phyloP scores from a whole-genome alignment of 345 rosid genomes.

The Lepidium africanum region DNA sequence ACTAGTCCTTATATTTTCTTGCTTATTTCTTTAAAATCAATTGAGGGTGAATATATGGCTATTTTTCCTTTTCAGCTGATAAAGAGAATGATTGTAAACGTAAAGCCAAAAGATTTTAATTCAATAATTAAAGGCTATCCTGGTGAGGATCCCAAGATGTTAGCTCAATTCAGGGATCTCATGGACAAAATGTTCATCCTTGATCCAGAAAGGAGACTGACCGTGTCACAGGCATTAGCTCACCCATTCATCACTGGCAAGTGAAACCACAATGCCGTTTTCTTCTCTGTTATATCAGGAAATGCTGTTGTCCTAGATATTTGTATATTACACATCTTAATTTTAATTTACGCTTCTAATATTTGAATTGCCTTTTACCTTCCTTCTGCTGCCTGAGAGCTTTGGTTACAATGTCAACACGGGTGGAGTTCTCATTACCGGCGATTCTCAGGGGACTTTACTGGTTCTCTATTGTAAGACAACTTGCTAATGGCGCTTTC shows the following conservation, averaged over 20 bases:
- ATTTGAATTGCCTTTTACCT: constrained; percentile 54
- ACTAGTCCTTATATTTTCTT: not conserved
- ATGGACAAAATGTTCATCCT: constrained; percentile 84
- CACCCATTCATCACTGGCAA: constrained; percentile 99
- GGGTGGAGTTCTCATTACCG: constrained; percentile 56
- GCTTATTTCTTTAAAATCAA: not conserved
- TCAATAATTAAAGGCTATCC: constrained; percentile 64
- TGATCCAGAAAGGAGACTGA: constrained; percentile 97
- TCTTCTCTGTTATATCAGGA: constrained; percentile 48
- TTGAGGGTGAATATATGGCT: constrained; percentile 1
- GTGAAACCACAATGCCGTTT: constrained; percentile 80
- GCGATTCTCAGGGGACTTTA: constrained; percentile 76
- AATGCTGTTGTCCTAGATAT: constrained; percentile 65
- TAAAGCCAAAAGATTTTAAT: constrained; percentile 89
- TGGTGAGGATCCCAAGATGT: constrained; percentile 96
- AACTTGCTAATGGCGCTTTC: constrained; percentile 75
- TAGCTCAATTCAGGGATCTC: constrained; percentile 85
- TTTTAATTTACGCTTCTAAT: constrained; percentile 66
- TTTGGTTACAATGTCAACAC: constrained; percentile 39
- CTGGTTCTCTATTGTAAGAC: constrained; percentile 97
- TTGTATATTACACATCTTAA: constrained; percentile 51
- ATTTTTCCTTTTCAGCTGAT: constrained; percentile 48
- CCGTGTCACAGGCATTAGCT: constrained; percentile 79
- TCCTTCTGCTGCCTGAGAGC: constrained; percentile 61
- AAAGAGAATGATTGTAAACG: constrained; percentile 66